Evolutionary conservation across 2,329 filamentous ascomycete genomes (phyloP), one percentile per base, ranked within the genome.

Genomic region (Sphaerostilbella broomeana): DNA sequence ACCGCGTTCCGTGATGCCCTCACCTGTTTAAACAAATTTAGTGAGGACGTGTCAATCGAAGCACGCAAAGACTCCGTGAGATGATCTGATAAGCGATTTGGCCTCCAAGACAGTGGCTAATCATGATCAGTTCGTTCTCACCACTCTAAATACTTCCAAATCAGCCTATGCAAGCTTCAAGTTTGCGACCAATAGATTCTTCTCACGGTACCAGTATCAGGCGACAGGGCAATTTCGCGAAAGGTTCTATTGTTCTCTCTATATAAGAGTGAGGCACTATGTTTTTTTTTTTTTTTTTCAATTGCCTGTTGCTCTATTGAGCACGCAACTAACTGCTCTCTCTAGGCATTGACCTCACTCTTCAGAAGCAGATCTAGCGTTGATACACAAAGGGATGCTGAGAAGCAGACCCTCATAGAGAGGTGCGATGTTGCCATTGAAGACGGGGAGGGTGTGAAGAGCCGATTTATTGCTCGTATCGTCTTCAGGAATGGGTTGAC

Each of bases 101-200:
- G 22, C 24, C 28, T 28, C 4, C 11, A 1, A 12, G 11, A 8
- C 11, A 7, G 25, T 5, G 15, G 15, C 31, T 44, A 26, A 42
- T 24, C 6, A 13, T 5, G 12, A 1, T 3, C 34, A 86, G 84
- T 73, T 90, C 47, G 70, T 81, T 4, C 68, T 90, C 39, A 86
- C 83, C 11, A 79, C 84, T 11, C 67, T 90, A 47, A 90, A 90
- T 57, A 75, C 76, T n/a, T 86, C 84, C 40, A 86, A 86, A 55
- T 86, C 85, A 4, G 84, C 83, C 13, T 89, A 89, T 58, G 79
- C 81, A 18, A 82, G 81, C 43, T 81, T 87, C 52, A 73, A 74
- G 6, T 77, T 89, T 38, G 69, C 81, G 29, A 72, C 75, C 27
- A 74, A 67, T 48, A 72, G 75, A 26, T 89, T 89, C 65, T 88